A percentile compares a stretch with the other conserved stretches of the same genome.
These are phyloP conservation scores for Begonia peltatifolia DNA, from an alignment of 306 rosid species.

Conservation along the genomic window DNA sequence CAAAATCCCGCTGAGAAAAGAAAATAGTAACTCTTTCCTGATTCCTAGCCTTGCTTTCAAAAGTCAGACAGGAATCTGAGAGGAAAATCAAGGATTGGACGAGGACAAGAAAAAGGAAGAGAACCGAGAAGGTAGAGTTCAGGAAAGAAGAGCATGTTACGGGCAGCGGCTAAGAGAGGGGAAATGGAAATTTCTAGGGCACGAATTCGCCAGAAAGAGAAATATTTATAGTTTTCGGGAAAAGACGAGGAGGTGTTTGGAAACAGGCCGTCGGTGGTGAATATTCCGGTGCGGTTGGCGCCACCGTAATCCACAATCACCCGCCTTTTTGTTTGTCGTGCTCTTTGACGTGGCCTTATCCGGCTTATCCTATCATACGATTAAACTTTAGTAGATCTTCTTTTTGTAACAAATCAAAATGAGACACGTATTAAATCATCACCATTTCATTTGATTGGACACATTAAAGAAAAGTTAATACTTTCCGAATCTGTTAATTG, in stretches of 20 bases:
- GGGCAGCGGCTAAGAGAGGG: slow-evolving; percentile 45
- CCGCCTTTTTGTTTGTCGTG: slow-evolving; percentile 4
- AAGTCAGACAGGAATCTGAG: slow-evolving; percentile 3
- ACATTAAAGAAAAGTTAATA: too few relatives aligned
- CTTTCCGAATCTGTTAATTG: too few relatives aligned
- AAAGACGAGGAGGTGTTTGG: slow-evolving; percentile 30
- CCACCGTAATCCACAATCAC: slow-evolving; percentile 13
- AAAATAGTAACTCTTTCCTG: slow-evolving; percentile 2
- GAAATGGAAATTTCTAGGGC: slow-evolving; percentile 56
- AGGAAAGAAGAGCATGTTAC: slow-evolving; percentile 23
- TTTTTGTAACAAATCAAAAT: too few relatives aligned
- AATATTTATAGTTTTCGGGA: slow-evolving; percentile 99
- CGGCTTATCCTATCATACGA: neutral
- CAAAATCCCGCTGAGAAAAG: slow-evolving; percentile 7
- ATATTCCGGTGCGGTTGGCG: slow-evolving; percentile 60
- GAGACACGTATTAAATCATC: too few relatives aligned
- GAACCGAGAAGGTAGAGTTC: slow-evolving; percentile 7
- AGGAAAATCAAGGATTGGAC: slow-evolving; percentile 1
- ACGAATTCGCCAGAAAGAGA: slow-evolving; percentile 33
- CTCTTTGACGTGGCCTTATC: slow-evolving; percentile 60
- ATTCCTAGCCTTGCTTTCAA: neutral
- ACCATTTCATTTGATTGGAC: too few relatives aligned
- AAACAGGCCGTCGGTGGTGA: slow-evolving; percentile 29
- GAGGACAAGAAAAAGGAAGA: slow-evolving; percentile 9
- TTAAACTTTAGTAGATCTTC: too few relatives aligned